Conservation (phyloP, 2,329 filamentous ascomycete genomes). For the Colletotrichum trifolii region DNA sequence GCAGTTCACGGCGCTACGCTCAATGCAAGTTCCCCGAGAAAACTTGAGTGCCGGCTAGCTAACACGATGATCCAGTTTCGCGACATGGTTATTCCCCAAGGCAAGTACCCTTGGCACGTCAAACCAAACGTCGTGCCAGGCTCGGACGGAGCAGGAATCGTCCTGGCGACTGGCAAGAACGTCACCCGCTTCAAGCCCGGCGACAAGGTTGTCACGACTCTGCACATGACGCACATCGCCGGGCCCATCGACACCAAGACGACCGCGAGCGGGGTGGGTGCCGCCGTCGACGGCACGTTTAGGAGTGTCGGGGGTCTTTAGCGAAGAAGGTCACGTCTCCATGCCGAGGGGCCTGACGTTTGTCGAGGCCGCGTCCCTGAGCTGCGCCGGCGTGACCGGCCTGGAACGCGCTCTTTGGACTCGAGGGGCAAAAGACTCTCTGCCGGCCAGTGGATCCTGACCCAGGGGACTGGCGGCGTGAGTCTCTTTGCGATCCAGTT, state of each 20-base stretch:
- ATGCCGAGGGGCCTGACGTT: slow-evolving; percentile 64
- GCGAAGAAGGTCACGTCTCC: slow-evolving; percentile 67
- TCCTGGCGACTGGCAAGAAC: slow-evolving; percentile 58
- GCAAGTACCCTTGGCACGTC: slow-evolving; percentile 44
- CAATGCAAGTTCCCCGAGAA: slow-evolving; percentile 5
- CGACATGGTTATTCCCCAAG: slow-evolving; percentile 40
- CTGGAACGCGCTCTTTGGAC: slow-evolving; percentile 68
- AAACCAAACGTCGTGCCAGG: slow-evolving; percentile 42
- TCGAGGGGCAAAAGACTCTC: slow-evolving; percentile 50
- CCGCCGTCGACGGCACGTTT: slow-evolving; percentile 45
- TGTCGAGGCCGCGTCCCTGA: slow-evolving; percentile 68
- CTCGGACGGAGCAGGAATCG: slow-evolving; percentile 64
- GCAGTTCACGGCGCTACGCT: slow-evolving; percentile 30
- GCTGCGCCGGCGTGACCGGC: slow-evolving; percentile 66
- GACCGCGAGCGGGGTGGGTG: slow-evolving; percentile 50
- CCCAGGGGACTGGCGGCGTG: slow-evolving; percentile 56
- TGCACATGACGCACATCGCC: slow-evolving; percentile 43
- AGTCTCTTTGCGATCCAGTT: slow-evolving; percentile 54
- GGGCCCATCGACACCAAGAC: slow-evolving; percentile 51
- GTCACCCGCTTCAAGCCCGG: slow-evolving; percentile 62
- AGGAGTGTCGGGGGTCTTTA: slow-evolving; percentile 44
- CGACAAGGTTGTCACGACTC: slow-evolving; percentile 58
- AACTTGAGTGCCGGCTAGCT: not conserved
- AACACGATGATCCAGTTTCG: slow-evolving; percentile 20
- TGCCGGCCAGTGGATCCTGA: slow-evolving; percentile 51